Base-by-base conservation (phyloP, 1,284 basidiomycete species). In the Rhodotorula sp. region DNA sequence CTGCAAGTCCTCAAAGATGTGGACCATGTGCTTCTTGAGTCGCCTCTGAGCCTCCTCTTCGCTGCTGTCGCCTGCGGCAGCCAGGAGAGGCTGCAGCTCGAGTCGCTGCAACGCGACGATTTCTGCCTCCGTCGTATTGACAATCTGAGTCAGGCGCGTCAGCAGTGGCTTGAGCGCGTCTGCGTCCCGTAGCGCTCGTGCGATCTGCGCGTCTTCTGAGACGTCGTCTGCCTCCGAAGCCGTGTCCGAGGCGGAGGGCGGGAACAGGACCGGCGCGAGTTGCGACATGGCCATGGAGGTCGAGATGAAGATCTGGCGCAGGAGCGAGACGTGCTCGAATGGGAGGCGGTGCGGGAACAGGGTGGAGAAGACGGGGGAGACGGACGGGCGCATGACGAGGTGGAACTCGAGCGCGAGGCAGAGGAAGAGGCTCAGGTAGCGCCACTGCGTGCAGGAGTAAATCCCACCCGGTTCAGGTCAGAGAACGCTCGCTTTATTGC, bases 301-400 rank as follows among this genome's bases (percentile, higher is more conserved):
- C 77, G 90, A 87, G 73, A 91, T 81, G 79, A 90, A 92, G 38
- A 90, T 77, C 73, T 90, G 86, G 77, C 90, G 91, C n/a, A 92
- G 83, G 79, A 92, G 85, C 28, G 85, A 80, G 72, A 91, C 84
- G 78, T 92, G 87, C 76, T 93, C 90, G 79, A 87, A 88, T 2
- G 73, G 61, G 38, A 72, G 66, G 28, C 73, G 73, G 31, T 59
- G 19, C 7, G 71, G 73, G 67, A 75, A 64, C 58, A 68, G 26
- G 66, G 66, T 31, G 3, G 73, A 70, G 55, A 75, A 70, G 31
- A 67, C 66, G 8, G 73, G 68, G 1, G 73, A 72, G 5, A 66
- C 64, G 10, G 55, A 28, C 4, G 67, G 54, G 7, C 69, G 62
- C 31, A 66, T 57, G 60, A 75, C 61, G 66, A 72, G 48, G 56